Percentiles rank a stretch among this genome's conserved stretches.
Evolutionary conservation across 306 rosid genomes (phyloP).

Genomic region (Begonia fuchsioides): DNA sequence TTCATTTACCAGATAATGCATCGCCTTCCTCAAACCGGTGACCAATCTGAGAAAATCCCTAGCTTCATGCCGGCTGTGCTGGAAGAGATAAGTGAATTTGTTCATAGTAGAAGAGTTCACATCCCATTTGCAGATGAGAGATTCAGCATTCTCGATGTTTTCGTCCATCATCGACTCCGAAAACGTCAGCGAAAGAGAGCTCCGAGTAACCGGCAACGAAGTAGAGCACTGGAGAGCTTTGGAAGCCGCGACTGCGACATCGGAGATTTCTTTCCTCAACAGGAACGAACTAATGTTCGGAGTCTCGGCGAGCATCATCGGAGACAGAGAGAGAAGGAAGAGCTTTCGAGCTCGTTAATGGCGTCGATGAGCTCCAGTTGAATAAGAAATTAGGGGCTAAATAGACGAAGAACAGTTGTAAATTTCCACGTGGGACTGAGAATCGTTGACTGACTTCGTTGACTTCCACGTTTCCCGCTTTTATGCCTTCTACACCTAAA

Average conservation of each 20-base stretch:
- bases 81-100: conserved; percentile 23
- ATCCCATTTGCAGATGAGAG: conserved; percentile 34
- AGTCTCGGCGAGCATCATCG: conserved; percentile 10
- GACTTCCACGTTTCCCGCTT: no score
- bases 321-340: not conserved
- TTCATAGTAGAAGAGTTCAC: conserved; percentile 16
- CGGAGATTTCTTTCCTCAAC: conserved; percentile 10
- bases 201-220: conserved; percentile 7
- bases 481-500: no score
- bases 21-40: conserved; percentile 17
- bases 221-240: conserved; percentile 11
- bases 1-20: conserved; percentile 18
- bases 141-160: conserved; percentile 14
- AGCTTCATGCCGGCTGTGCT: conserved; percentile 21
- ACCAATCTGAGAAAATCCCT: conserved; percentile 22
- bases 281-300: conserved; percentile 8
- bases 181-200: conserved; percentile 2
- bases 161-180: conserved; percentile 15
- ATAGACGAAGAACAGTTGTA: no score
- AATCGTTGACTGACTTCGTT: no score
- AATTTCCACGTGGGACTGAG: no score
- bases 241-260: conserved; percentile 14
- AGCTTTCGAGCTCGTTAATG: no score
- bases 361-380: no score
- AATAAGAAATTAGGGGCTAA: no score